Base-by-base conservation (phyloP, 2,329 filamentous ascomycete species). In the Calonectria pteridis region DNA sequence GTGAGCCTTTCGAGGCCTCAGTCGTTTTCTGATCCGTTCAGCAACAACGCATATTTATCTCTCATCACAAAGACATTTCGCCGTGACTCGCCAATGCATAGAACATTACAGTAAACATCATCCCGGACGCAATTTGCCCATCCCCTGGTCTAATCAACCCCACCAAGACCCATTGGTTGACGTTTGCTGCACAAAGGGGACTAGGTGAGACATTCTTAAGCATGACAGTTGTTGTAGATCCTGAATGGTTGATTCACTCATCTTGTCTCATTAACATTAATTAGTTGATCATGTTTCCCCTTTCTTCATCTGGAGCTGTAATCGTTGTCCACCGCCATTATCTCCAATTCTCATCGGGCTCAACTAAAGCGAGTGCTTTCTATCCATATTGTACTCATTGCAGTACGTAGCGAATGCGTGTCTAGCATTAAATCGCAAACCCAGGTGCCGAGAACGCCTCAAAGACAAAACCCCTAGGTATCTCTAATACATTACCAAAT, bases 231-330 rank as follows among this genome's bases (percentile, higher is more conserved):
- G 28, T 46, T 46, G 40, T 28, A 28, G 16, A 31, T 53, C 62
- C 23, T 33, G 35, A 29, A 69, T 37, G 33, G 65, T 50, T 53
- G 55, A 73, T 67, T 71, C 71, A 71, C 71, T 74, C 63, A 72
- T 74, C 64, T 77, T 53, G 68, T 79, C 58, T 76, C 74, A 79
- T 80, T 80, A 80, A 74, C 67, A 80, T 80, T 80, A 80, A 62
- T 71, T 71, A 71, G 76, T 76, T 75, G 50, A 46, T 75, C 72
- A 73, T 75, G 76, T 77, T 77, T 67, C 71, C 37, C 51, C 55
- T 46, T 68, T 31, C 62, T 76, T 72, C 76, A 73, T 62, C 67
- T 67, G 40, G 67, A 55, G 64, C 68, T 31, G 16, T 51, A 59
- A 33, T 67, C 37, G 67, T 71, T 66, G 62, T 37, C 23, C 50